Evolutionary conservation across 257 asterid species (phyloP).

Genomic region (Eucommia ulmoides): DNA sequence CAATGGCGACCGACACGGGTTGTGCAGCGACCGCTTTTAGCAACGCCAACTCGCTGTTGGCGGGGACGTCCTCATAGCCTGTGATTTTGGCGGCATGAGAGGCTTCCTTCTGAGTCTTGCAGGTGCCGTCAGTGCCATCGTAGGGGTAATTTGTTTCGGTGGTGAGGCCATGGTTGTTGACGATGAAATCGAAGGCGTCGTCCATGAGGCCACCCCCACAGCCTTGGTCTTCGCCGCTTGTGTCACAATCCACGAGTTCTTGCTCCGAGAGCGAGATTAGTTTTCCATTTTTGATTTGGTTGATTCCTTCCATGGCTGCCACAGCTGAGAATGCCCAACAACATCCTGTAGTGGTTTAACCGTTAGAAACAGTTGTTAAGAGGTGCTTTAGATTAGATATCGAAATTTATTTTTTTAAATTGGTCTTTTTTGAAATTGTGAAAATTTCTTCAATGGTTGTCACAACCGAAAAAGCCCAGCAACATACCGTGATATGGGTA

Average conservation of each 20-base stretch:
- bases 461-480: too few relatives aligned
- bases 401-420: background rate
- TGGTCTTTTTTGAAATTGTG: background rate
- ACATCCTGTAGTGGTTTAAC: background rate
- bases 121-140: background rate
- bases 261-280: background rate
- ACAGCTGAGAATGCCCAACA: background rate
- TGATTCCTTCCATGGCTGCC: background rate
- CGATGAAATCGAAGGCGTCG: too few relatives aligned
- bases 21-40: background rate
- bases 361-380: too few relatives aligned
- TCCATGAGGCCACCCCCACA: too few relatives aligned
- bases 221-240: too few relatives aligned
- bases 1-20: background rate
- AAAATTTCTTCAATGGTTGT: too few relatives aligned
- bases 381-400: background rate
- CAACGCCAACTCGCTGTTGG: background rate
- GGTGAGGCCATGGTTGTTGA: too few relatives aligned
- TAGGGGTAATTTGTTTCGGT: background rate
- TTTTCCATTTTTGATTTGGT: background rate
- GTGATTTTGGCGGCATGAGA: background rate
- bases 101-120: background rate
- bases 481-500: too few relatives aligned
- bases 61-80: background rate
- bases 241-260: background rate